phyloP scores from a whole-genome alignment of 495 filamentous ascomycete species.

The Aspergillus avenaceus region DNA sequence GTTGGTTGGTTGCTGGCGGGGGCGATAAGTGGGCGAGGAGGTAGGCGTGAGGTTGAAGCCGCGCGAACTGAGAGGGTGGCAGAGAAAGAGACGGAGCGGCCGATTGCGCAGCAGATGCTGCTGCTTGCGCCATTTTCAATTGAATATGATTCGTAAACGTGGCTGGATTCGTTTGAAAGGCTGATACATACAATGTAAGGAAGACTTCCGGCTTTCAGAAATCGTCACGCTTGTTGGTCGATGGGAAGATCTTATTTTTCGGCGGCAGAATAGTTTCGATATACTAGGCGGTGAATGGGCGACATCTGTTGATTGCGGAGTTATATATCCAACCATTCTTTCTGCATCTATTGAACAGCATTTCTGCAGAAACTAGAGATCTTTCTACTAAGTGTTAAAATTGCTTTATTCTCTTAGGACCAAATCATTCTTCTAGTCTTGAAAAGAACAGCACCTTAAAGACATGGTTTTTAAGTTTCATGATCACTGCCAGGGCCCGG shows the following conservation, averaged over 20 bases:
- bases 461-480: too few relatives aligned
- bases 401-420: too few relatives aligned
- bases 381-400: too few relatives aligned
- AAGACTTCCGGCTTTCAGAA: background rate
- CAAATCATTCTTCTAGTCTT: too few relatives aligned
- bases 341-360: background rate
- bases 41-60: slow-evolving; percentile 82
- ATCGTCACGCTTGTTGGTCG: background rate
- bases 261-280: slow-evolving; percentile 32
- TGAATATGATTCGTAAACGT: background rate
- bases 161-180: background rate
- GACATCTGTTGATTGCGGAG: too few relatives aligned
- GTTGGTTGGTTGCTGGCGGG: slow-evolving; percentile 45
- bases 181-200: background rate
- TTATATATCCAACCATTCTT: too few relatives aligned
- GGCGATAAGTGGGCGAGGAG: slow-evolving; percentile 81
- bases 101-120: slow-evolving; percentile 19
- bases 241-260: slow-evolving; percentile 15
- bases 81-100: slow-evolving; percentile 57
- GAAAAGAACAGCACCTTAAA: too few relatives aligned
- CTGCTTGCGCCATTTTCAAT: slow-evolving; percentile 18
- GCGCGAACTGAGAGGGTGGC: slow-evolving; percentile 78
- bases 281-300: slow-evolving; percentile 16
- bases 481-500: too few relatives aligned
- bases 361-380: too few relatives aligned